Base-by-base conservation (phyloP, 2,329 filamentous ascomycete species). In the Epichloe bromicola region DNA sequence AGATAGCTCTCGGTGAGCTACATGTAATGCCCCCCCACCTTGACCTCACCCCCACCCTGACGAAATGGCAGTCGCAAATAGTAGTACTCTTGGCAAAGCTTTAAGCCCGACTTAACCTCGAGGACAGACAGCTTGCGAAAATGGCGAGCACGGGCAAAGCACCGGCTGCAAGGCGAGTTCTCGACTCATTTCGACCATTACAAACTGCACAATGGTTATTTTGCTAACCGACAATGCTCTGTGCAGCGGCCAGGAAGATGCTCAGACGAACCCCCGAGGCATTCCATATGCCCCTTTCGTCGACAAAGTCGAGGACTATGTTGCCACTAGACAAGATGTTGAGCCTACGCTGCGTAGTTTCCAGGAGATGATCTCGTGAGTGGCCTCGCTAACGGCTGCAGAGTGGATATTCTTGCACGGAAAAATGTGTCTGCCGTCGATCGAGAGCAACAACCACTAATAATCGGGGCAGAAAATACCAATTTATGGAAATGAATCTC, bases 401-500 rank as follows among this genome's bases (percentile, higher is more conserved):
- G 39, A 42, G 14, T 33, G 26, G 3, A 26, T 11, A 14, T 11
- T 23, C n/a, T 23, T 8, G 17, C 23, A 6, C 19, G 3, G 15
- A 17, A 23, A 23, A 39, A 34, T 17, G 34, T 33, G 26, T 4
- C 26, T 11, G 36, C 41, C 30, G 26, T 19, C 46, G 17, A 30
- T 30, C n/a, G 8, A 34, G 12, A 30, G 20, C n/a, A 36, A 42
- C 38, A 23, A 15, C 36, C 45, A 37, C 14, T 56, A 53, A 57
- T 11, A 20, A 19, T 19, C 10, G 46, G 48, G 26, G 23, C 65
- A 95, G 89, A 60, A 98, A 98, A 77, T 98, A 98, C 73, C 93
- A 97, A 68, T 98, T 97, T 72, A 98, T 98, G 93, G 89, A 97
- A 71, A 75, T 85, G 65, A 97, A 95, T 68, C 86, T 93, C 53